Evolutionary conservation across 257 asterid genomes (phyloP).

Genomic region (Forsythia suspensa): DNA sequence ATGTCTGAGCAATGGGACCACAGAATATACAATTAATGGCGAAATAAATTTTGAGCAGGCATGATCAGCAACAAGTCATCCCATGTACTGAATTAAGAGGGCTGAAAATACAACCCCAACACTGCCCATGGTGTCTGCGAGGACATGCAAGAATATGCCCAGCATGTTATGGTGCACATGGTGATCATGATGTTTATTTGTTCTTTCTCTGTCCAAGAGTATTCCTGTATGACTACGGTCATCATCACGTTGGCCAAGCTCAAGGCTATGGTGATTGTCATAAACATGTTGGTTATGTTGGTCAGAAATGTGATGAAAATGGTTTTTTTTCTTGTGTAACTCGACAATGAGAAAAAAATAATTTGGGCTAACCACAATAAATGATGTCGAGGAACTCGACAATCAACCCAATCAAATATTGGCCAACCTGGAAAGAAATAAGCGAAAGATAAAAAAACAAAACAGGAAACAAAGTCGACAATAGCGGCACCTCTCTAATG

Average conservation of each 20-base stretch:
- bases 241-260: conserved; percentile 23
- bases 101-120: conserved; percentile 92
- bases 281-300: conserved; percentile 17
- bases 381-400: no score
- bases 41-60: conserved; percentile 95
- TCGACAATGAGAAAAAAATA: no score
- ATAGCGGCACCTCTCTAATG: no score
- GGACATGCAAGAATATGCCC: conserved; percentile 93
- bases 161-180: conserved; percentile 98
- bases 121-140: conserved; percentile 97
- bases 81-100: conserved; percentile 85
- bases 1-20: conserved; percentile 85
- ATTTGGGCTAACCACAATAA: no score
- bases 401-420: no score
- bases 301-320: conserved; percentile 22
- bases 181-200: conserved; percentile 57
- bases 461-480: no score
- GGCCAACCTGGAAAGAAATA: no score
- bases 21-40: conserved; percentile 71
- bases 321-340: no score
- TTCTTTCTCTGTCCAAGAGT: no score
- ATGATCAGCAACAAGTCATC: conserved; percentile 95
- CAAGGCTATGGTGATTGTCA: conserved; percentile 19
- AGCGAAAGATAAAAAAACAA: no score
- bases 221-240: conserved; percentile 27